Base-by-base conservation (phyloP, 2,329 filamentous ascomycete species). In the Epichloe amarillans region DNA sequence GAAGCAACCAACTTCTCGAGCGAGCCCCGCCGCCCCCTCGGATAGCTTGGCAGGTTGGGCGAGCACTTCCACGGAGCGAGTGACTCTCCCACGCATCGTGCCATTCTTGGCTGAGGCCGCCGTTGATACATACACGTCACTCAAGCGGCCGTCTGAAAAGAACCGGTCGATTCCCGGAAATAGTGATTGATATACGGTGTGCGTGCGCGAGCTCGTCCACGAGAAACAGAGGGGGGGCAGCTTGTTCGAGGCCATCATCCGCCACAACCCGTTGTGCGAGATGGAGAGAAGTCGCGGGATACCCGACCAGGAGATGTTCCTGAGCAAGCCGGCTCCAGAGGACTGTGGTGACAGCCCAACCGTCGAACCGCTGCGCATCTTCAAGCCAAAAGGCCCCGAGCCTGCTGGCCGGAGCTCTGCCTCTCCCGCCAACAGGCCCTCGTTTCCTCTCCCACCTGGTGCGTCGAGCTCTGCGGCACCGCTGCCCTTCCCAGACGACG, bases 271-370 rank as follows among this genome's bases (percentile, higher is more conserved):
- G 23, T 26, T 26, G 23, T 8, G 7, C 23, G 69, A 67, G 61
- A 77, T 76, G 68, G 71, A 74, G 58, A 70, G 74, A 54, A 71
- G 69, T 58, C 80, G 83, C 62, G 83, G 84, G 60, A 73, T 83
- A 58, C 79, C 84, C 26, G 84, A 88, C 33, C 84, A 89, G 68
- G 88, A 91, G 75, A 84, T 94, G 72, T 91, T 94, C 71, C 77
- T 94, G 68, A 78, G 68, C 64, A 75, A 72, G 47, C 76, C 75
- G n/a, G 64, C 69, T 50, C 70, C 71, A 8, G 66, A 69, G 11
- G 73, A 76, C 45, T 72, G 72, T 54, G 69, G 69, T 46, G 82
- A 88, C 60, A 88, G 86, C 60, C 86, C 88, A 52, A 87, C 86
- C 17, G 79, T 95, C 58, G 86, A 86, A 61, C 89, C 89, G 53